Evolutionary conservation across 2,329 filamentous ascomycete species (phyloP).

Genomic region (Stachybotrys chlorohalonatus): DNA sequence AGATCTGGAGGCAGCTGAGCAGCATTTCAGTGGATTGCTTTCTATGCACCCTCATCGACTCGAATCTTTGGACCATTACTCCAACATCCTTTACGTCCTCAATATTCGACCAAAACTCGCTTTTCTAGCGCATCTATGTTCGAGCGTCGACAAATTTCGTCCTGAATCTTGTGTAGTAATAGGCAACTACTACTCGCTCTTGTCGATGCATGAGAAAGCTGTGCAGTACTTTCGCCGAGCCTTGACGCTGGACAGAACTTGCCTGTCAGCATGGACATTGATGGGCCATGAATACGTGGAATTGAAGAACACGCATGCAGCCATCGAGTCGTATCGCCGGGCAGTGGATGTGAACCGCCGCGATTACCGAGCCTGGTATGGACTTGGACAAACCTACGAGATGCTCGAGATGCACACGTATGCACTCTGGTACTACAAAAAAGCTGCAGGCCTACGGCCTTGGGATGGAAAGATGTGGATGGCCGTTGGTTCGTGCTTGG

Average conservation of each 20-base stretch:
- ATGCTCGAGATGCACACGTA: conserved; percentile 98
- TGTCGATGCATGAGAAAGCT: conserved; percentile 94
- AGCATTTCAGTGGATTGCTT: conserved; percentile 69
- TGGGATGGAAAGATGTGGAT: conserved; percentile 99
- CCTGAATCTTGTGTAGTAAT: conserved; percentile 96
- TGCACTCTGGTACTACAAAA: conserved; percentile 95
- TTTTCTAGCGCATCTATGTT: conserved; percentile 85
- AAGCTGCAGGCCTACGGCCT: conserved; percentile 82
- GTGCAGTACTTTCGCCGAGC: conserved; percentile 96
- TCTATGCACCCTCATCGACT: conserved; percentile 67
- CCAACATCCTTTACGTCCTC: conserved; percentile 94
- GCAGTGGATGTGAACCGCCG: conserved; percentile 94
- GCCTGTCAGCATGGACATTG: conserved; percentile 91
- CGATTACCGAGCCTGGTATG: conserved; percentile 97
- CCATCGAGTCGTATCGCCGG: conserved; percentile 91
- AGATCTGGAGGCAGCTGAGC: conserved; percentile 58
- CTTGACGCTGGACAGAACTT: conserved; percentile 79
- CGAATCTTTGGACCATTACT: conserved; percentile 90
- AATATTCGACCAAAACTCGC: conserved; percentile 80
- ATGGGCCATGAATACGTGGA: conserved; percentile 99
- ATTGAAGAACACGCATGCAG: conserved; percentile 95
- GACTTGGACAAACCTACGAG: conserved; percentile 92
- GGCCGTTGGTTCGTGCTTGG: conserved; percentile 84
- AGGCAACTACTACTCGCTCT: conserved; percentile 91
- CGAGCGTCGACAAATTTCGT: conserved; percentile 86